phyloP scores from a whole-genome alignment of 306 rosid genomes.

The Acacia melanoxylon region DNA sequence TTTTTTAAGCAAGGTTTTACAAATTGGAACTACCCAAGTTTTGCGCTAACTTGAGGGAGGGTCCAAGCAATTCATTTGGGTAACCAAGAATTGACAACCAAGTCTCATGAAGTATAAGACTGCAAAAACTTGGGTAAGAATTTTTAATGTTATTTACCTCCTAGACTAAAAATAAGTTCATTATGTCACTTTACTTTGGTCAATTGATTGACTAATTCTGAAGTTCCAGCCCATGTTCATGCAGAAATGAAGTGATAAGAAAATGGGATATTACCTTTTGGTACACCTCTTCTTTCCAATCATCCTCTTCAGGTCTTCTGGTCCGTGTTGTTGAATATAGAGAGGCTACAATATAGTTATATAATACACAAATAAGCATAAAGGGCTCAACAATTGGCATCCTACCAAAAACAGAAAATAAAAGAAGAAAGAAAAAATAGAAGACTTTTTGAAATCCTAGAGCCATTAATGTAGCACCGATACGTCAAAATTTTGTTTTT shows the following conservation, averaged over 20 bases:
- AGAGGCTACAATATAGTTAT: conserved; percentile 52
- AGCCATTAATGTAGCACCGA: neutral
- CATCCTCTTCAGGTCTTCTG: conserved; percentile 65
- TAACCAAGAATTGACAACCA: neutral
- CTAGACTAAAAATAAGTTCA: conserved; percentile 5
- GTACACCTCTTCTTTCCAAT: conserved; percentile 81
- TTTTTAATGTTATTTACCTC: neutral
- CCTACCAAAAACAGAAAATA: neutral
- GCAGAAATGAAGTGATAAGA: conserved; percentile 20
- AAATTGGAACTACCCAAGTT: neutral
- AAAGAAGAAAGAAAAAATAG: neutral
- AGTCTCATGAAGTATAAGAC: neutral
- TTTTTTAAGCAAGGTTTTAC: neutral
- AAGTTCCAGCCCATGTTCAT: neutral
- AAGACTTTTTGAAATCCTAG: neutral
- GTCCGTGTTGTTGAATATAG: conserved; percentile 73
- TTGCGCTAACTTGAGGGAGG: conserved; percentile 9
- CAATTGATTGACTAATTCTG: conserved; percentile 10
- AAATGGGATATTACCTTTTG: conserved; percentile 62
- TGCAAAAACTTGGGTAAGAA: neutral
- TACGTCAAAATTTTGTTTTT: neutral
- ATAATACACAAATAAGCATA: conserved; percentile 20
- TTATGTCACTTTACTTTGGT: neutral
- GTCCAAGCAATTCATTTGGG: neutral
- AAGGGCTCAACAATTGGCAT: conserved; percentile 16